Percentiles rank a stretch among this genome's conserved stretches.
Conservation (phyloP, 2,329 filamentous ascomycete genomes). For the Hymenoscyphus infarciens region DNA sequence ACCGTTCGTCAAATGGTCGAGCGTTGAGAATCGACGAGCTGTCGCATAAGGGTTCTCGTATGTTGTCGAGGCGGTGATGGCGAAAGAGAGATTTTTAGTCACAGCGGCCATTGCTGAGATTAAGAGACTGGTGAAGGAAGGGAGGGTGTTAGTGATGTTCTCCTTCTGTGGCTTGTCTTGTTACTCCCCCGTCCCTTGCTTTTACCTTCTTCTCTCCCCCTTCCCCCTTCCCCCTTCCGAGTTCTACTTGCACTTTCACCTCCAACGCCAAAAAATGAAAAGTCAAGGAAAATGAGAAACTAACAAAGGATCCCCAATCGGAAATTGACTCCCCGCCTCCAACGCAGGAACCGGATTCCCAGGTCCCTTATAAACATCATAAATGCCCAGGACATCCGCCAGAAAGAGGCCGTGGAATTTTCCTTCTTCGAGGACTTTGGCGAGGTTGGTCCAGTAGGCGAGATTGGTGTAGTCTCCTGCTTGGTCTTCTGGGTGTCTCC, state of each 20-base stretch:
- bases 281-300: neutral
- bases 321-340: slow-evolving; percentile 62
- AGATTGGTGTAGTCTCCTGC: slow-evolving; percentile 58
- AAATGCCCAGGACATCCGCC: slow-evolving; percentile 59
- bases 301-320: slow-evolving; percentile 61
- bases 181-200: too few species aligned
- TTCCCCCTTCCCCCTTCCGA: neutral
- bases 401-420: slow-evolving; percentile 65
- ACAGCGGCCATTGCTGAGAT: slow-evolving; percentile 65
- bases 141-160: neutral
- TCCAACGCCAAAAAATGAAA: too few species aligned
- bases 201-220: too few species aligned
- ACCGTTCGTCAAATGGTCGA: slow-evolving; percentile 12
- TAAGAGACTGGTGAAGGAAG: slow-evolving; percentile 31
- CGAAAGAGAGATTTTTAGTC: slow-evolving; percentile 61
- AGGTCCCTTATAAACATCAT: slow-evolving; percentile 60
- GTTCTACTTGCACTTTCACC: too few species aligned
- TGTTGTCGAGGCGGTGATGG: slow-evolving; percentile 62
- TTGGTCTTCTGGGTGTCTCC: slow-evolving; percentile 61
- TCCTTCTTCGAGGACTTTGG: slow-evolving; percentile 54
- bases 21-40: slow-evolving; percentile 36
- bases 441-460: slow-evolving; percentile 58
- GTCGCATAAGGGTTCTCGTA: slow-evolving; percentile 67
- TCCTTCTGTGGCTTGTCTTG: neutral
- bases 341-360: slow-evolving; percentile 51